phyloP scores from a whole-genome alignment of 495 filamentous ascomycete species.

The Penicillium pancosmium region DNA sequence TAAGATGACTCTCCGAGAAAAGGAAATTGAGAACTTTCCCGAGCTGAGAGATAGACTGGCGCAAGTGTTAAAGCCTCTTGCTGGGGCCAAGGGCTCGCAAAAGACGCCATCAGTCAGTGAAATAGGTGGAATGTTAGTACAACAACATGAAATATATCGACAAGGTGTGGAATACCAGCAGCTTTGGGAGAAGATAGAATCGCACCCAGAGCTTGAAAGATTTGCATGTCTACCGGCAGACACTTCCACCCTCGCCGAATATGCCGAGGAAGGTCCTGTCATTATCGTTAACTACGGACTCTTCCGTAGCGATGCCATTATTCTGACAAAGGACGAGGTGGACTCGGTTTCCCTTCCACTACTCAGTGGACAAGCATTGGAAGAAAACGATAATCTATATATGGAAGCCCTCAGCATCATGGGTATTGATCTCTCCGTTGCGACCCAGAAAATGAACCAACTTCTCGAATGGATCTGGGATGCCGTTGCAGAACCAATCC shows the following conservation, averaged over 20 bases:
- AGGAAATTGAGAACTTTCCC: conserved; percentile 3
- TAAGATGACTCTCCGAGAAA: conserved; percentile 1
- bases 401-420: conserved; percentile 4
- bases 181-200: not conserved
- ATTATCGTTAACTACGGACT: conserved; percentile 13
- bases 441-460: conserved; percentile 3
- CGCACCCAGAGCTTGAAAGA: not conserved
- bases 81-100: not conserved
- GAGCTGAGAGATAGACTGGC: not conserved
- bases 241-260: conserved; percentile 1
- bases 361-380: conserved; percentile 7
- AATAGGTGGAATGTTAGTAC: conserved; percentile 1
- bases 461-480: conserved; percentile 23
- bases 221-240: not conserved
- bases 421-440: not conserved
- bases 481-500: conserved; percentile 15
- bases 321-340: conserved; percentile 11
- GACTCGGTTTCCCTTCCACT: conserved; percentile 8
- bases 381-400: conserved; percentile 6
- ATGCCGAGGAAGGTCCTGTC: conserved; percentile 12
- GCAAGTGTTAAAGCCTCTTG: not conserved
- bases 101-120: not conserved
- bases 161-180: conserved; percentile 4
- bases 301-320: conserved; percentile 18
- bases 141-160: conserved; percentile 8